Base-by-base conservation (phyloP, 495 filamentous ascomycete species). In the Massariosphaeria phaeospora region DNA sequence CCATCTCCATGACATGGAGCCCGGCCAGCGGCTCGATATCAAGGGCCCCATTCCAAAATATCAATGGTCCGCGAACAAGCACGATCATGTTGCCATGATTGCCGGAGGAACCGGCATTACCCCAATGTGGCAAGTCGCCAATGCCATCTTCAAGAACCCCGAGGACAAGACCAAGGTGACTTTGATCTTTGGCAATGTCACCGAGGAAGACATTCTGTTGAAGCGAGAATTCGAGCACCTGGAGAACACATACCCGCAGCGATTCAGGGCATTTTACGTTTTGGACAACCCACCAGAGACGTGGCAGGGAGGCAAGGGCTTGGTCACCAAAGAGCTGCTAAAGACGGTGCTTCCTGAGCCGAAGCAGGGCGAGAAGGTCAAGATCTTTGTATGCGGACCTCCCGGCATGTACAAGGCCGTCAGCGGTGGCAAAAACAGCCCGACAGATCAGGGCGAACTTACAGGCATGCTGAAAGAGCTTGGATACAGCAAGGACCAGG, bases 41-140 rank as follows among this genome's bases (percentile, higher is more conserved):
- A 98, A 98, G 76, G 93, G 93, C 13, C 93, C 93, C 0, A 79
- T 98, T 15, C 86, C 89, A 52, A 98, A 98, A 73, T 98, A 96
- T 73, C 76, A 81, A 21, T 97, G 89, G 90, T 66, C 79, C 34
- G 62, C 86, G 57, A 98, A 98, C 77, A 96, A 95, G 83, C 93
- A 97, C 74, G 73, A 86, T 29, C 91, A 96, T 73, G 84, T 98
- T 68, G 82, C 79, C n/a, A 75, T 97, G 67, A 81, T 98, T 60
- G 90, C 93, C 9, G 93, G 94, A 64, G 93, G 93, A 59, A 97
- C 93, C 3, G 93, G 93, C 45, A 95, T 97, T 66, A 91, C 91
- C 29, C 93, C 93, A 26, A 84, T 85, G 83, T 96, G 84, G 76
- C 93, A 98, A 79, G 80, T 98, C 29, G 72, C 77, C 46, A 79